Percentiles rank a stretch among this genome's conserved stretches.
Conservation (phyloP, 805 yeast genomes). For the Sugiyamaella floridensis region DNA sequence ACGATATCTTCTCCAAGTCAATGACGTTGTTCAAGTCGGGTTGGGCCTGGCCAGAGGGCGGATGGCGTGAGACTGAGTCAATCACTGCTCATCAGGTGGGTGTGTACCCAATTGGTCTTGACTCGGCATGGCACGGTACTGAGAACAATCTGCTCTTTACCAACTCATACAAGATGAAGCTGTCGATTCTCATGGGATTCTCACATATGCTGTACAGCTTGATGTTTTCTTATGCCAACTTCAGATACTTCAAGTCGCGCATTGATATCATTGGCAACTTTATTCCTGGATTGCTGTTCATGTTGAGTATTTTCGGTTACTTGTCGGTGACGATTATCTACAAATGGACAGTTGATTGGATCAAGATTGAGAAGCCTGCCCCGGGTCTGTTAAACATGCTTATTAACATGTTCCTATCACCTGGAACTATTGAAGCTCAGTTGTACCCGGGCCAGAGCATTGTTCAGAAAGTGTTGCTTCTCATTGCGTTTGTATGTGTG, state of each 20-base stretch:
- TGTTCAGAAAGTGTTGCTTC: slow-evolving; percentile 64
- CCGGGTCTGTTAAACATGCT: slow-evolving; percentile 94
- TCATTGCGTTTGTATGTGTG: slow-evolving; percentile 77
- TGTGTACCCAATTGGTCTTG: slow-evolving; percentile 79
- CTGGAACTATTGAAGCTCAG: slow-evolving; percentile 77
- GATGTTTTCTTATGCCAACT: slow-evolving; percentile 75
- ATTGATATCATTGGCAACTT: slow-evolving; percentile 90
- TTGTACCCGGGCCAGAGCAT: slow-evolving; percentile 73
- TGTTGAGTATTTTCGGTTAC: slow-evolving; percentile 96
- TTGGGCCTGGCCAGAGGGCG: slow-evolving; percentile 78
- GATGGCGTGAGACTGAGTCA: slow-evolving; percentile 59
- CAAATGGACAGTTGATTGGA: slow-evolving; percentile 95
- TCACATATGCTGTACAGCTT: slow-evolving; percentile 89
- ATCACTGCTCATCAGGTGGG: slow-evolving; percentile 60
- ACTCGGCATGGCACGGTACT: slow-evolving; percentile 95
- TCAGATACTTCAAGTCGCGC: slow-evolving; percentile 55
- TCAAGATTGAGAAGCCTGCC: slow-evolving; percentile 66
- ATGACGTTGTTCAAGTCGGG: slow-evolving; percentile 83
- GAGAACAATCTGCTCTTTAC: slow-evolving; percentile 85
- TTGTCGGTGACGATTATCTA: slow-evolving; percentile 76
- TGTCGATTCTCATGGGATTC: slow-evolving; percentile 91
- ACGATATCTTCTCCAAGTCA: slow-evolving; percentile 87
- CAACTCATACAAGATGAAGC: slow-evolving; percentile 95
- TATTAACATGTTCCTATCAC: slow-evolving; percentile 90
- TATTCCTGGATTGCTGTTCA: slow-evolving; percentile 84